Base-by-base conservation (phyloP, 1,284 basidiomycete species). In the Trichosporon coremiiforme region DNA sequence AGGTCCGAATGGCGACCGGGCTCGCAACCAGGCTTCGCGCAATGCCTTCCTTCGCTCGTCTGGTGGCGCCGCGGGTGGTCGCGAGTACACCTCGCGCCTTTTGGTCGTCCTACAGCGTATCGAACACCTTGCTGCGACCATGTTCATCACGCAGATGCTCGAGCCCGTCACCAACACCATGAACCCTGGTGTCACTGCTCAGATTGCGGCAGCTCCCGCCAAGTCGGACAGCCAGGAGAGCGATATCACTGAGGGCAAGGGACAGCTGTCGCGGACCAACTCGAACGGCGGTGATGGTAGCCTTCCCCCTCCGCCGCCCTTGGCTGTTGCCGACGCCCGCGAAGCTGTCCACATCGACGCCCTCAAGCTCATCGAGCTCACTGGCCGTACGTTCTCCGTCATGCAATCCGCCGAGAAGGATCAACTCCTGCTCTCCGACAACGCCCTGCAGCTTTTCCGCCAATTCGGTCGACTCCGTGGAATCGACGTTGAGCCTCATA, bases 21-120 rank as follows among this genome's bases (percentile, higher is more conserved):
- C 75, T 31, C 73, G 76, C 53, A 79, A 22, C 80, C 82, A 63
- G 76, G 77, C 8, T 71, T 78, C 71, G 0, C 68, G 65, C 6
- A 57, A 55, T 4, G 70, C 66, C 0, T 70, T 70, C 50, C 63
- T 70, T 36, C 63, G 57, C 12, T 53, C 68, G 9, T 36, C 66
- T 0, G 74, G 72, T 38, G 78, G 75, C 17, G 75, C 76, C 20
- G 70, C 69, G 2, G 79, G 80, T 20, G 83, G 76, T 7, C 74
- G 81, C 33, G 79, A 78, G 53, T 66, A 74, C 25, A 82, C 80
- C 7, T 72, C 74, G 17, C 74, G 76, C 36, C 90, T 96, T 78
- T 88, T 91, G 0, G 89, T 98, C 71, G 90, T 98, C 17, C 87
- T 99, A n/a, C 93, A 95, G 81, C 91, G 90, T 80, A 87, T 97